These are phyloP conservation scores for Adansonia grandidieri DNA, from an alignment of 441 rosid genomes.

Conservation along the genomic window DNA sequence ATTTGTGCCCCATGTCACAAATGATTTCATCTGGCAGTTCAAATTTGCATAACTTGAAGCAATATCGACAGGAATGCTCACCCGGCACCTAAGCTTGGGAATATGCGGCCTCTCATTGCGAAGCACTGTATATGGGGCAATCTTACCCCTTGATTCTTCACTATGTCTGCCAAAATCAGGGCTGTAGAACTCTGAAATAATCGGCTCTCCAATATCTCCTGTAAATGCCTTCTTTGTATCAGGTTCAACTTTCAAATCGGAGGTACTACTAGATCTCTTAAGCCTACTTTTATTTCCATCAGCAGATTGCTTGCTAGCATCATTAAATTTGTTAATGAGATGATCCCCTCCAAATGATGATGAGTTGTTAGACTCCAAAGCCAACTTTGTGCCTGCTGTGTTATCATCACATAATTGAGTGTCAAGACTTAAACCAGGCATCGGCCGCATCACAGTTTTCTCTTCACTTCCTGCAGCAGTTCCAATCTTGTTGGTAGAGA, in stretches of 20 bases:
- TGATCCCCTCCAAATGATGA: constrained; percentile 37
- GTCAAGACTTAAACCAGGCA: constrained; percentile 44
- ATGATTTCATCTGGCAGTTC: constrained; percentile 22
- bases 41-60: not conserved
- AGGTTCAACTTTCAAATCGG: constrained; percentile 60
- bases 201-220: constrained; percentile 47
- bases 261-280: constrained; percentile 86
- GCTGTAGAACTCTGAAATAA: constrained; percentile 72
- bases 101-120: constrained; percentile 50
- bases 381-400: constrained; percentile 25
- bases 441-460: constrained; percentile 34
- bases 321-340: constrained; percentile 36
- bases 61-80: constrained; percentile 37
- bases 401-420: constrained; percentile 28
- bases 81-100: constrained; percentile 83
- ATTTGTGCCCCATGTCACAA: constrained; percentile 15
- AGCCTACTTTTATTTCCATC: constrained; percentile 63
- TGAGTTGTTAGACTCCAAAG: constrained; percentile 39
- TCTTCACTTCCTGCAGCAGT: constrained; percentile 44
- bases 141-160: constrained; percentile 41
- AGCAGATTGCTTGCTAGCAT: constrained; percentile 30
- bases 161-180: constrained; percentile 52
- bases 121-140: constrained; percentile 43
- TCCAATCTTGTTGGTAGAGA: constrained; percentile 31
- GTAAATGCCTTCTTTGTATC: constrained; percentile 51